phyloP scores from a whole-genome alignment of 495 filamentous ascomycete genomes.

The Melanomma pulvis-pyrius region DNA sequence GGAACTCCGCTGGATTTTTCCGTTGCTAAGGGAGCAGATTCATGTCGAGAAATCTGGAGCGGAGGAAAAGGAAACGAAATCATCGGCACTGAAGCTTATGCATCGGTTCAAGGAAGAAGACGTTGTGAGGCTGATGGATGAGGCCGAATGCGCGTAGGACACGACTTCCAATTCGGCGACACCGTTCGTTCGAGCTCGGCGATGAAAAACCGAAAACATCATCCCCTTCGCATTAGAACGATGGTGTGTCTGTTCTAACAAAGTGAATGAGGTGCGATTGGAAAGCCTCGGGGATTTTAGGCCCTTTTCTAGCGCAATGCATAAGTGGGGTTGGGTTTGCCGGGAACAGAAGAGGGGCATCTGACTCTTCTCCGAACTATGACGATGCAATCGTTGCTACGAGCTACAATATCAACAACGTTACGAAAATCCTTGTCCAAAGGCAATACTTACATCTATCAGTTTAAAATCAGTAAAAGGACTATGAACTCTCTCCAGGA shows the following conservation, averaged over 20 bases:
- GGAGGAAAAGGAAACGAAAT: conserved; percentile 53
- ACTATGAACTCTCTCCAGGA: conserved; percentile 57
- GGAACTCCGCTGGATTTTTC: background rate
- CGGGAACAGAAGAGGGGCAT: conserved; percentile 12
- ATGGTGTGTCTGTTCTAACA: too few species aligned
- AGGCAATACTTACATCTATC: background rate
- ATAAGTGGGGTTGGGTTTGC: conserved; percentile 17
- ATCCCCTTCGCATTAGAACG: background rate
- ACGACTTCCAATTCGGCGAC: background rate
- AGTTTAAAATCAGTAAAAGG: background rate
- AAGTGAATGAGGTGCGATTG: too few species aligned
- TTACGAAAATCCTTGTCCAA: background rate
- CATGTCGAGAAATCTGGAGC: conserved; percentile 55
- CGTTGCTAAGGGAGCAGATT: conserved; percentile 54
- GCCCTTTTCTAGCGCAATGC: conserved; percentile 12
- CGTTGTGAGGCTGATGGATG: conserved; percentile 70
- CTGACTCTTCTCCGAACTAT: conserved; percentile 14
- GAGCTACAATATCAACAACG: conserved; percentile 2
- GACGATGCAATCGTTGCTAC: conserved; percentile 16
- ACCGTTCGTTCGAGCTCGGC: background rate
- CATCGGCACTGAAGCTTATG: conserved; percentile 75
- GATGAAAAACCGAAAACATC: background rate
- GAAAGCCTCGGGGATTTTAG: background rate
- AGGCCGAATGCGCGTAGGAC: conserved; percentile 47
- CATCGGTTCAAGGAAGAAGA: conserved; percentile 75